Evolutionary conservation across 345 rosid species (phyloP).

Genomic region (Aquilaria malaccensis): DNA sequence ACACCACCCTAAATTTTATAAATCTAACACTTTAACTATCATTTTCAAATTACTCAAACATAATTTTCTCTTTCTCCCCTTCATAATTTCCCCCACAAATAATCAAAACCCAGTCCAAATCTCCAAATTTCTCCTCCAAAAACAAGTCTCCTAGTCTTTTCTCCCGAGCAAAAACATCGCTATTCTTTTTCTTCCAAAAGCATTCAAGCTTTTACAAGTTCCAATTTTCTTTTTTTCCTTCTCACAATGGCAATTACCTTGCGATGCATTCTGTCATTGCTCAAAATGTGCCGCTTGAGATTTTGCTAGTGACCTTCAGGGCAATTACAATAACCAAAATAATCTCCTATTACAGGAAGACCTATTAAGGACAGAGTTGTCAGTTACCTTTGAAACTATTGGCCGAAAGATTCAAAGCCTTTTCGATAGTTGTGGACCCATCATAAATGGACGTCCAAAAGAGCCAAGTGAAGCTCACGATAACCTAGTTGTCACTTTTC

Average conservation of each 20-base stretch:
- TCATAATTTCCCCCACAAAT: slow-evolving; percentile 25
- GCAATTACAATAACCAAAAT: slow-evolving; percentile 21
- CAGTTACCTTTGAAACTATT: too few species aligned
- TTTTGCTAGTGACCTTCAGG: slow-evolving; percentile 34
- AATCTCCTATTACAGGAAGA: slow-evolving; percentile 46
- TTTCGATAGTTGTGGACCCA: neutral
- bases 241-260: slow-evolving; percentile 21
- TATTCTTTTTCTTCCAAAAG: neutral
- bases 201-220: neutral
- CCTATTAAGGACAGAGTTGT: slow-evolving; percentile 5
- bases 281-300: slow-evolving; percentile 29
- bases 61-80: slow-evolving; percentile 12
- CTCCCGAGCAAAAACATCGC: neutral
- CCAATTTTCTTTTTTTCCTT: slow-evolving; percentile 2
- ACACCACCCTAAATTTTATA: too few species aligned
- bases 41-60: too few species aligned
- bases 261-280: slow-evolving; percentile 22
- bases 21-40: too few species aligned
- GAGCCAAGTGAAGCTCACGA: slow-evolving; percentile 59
- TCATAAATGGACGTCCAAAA: slow-evolving; percentile 52
- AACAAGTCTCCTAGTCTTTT: slow-evolving; percentile 10
- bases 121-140: slow-evolving; percentile 1
- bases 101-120: slow-evolving; percentile 24
- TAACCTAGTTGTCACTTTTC: slow-evolving; percentile 77
- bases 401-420: slow-evolving; percentile 12